A percentile compares a stretch with the other conserved stretches of the same genome.
phyloP scores from a whole-genome alignment of 495 filamentous ascomycete genomes.

The Penicillium longicatenatum region DNA sequence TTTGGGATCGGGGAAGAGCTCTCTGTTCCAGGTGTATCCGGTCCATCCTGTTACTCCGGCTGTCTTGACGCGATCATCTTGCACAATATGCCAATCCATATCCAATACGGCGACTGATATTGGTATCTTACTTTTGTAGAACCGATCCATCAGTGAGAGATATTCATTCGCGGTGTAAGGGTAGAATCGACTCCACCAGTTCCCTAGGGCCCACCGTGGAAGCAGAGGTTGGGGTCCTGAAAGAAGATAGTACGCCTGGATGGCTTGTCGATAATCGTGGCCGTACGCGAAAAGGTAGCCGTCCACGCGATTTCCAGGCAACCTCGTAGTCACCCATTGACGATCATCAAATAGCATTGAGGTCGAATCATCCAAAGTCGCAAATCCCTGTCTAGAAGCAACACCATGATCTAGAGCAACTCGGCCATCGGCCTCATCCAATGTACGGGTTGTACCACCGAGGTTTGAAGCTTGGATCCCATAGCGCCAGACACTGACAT shows the following conservation, averaged over 20 bases:
- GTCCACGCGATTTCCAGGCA: constrained; percentile 46
- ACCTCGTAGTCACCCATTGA: constrained; percentile 48
- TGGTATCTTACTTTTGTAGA: constrained; percentile 49
- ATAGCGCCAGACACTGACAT: constrained; percentile 46
- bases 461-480: constrained; percentile 46
- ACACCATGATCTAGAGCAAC: constrained; percentile 49
- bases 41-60: constrained; percentile 54
- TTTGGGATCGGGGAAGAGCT: constrained; percentile 55
- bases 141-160: constrained; percentile 52
- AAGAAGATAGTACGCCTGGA: constrained; percentile 56
- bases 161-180: constrained; percentile 53
- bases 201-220: constrained; percentile 59
- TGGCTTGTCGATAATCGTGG: constrained; percentile 53
- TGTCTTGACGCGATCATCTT: constrained; percentile 35
- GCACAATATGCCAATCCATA: constrained; percentile 64
- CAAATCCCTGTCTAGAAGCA: constrained; percentile 46
- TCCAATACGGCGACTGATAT: constrained; percentile 58
- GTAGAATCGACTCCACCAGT: constrained; percentile 66
- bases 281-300: constrained; percentile 61
- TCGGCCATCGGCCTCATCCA: constrained; percentile 55
- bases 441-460: constrained; percentile 55
- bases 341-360: constrained; percentile 58
- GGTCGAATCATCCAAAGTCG: constrained; percentile 54
- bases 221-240: constrained; percentile 57
- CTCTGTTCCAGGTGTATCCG: constrained; percentile 60